Evolutionary conservation across 2,329 filamentous ascomycete genomes (phyloP).

Genomic region (Xylariaceae sp.): DNA sequence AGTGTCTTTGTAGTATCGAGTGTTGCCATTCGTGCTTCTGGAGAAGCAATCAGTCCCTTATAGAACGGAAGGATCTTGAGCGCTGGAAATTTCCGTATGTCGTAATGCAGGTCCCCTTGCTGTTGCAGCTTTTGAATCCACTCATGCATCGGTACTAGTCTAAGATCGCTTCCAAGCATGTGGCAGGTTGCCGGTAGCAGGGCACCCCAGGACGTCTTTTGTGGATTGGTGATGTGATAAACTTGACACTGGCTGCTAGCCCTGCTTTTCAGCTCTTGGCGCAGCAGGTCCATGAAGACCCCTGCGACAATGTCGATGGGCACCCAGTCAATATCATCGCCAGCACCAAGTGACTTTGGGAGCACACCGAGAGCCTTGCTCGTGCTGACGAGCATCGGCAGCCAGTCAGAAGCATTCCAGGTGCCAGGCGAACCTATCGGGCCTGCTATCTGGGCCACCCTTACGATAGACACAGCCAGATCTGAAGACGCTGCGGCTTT

Average conservation of each 20-base stretch:
- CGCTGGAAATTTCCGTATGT: constrained; percentile 1
- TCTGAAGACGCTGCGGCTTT: constrained; percentile 6
- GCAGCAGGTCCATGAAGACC: constrained; percentile 2
- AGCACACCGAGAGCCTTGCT: constrained; percentile 14
- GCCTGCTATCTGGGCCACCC: constrained; percentile 33
- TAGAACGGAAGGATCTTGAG: constrained; percentile 11
- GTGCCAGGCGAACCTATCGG: constrained; percentile 11
- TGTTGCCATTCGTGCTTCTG: not conserved
- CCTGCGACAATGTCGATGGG: constrained; percentile 24
- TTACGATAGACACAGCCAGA: constrained; percentile 15
- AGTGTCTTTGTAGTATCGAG: not conserved
- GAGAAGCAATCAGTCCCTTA: not conserved
- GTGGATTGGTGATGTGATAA: constrained; percentile 4
- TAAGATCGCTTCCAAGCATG: not conserved
- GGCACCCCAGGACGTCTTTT: constrained; percentile 4
- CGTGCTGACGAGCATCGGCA: constrained; percentile 28
- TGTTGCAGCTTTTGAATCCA: constrained; percentile 4
- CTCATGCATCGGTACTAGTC: constrained; percentile 1
- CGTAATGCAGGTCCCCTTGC: not conserved
- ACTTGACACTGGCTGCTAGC: not conserved
- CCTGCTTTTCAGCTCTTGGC: not conserved
- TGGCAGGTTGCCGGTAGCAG: constrained; percentile 2
- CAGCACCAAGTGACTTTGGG: constrained; percentile 5
- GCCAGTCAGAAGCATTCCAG: constrained; percentile 32
- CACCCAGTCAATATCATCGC: constrained; percentile 29